Evolutionary conservation across 345 rosid species (phyloP), one percentile per base, ranked within the genome.

Genomic region (Odontarrhena argentea): DNA sequence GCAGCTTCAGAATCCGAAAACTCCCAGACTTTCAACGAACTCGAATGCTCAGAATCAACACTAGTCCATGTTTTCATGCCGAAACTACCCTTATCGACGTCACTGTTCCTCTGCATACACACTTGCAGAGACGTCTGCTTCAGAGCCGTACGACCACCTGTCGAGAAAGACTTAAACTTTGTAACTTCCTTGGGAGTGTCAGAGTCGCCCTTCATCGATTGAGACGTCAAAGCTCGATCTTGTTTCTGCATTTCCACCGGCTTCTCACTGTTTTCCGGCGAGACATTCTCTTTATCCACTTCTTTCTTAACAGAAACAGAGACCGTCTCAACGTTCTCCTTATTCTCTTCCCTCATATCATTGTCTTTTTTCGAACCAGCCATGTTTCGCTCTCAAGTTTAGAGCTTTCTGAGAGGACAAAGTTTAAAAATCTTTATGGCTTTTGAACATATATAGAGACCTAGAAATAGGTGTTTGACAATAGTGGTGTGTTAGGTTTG

Each of bases 1-100:
- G 98, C 96, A 5, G 97, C 87, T 74, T 93, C 97, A 0, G 94
- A 87, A 77, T 93, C 98, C 2, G 98, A 93, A 50, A 77, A 84
- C 55, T 93, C 98, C 98, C 97, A 93, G 48, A 93, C 75, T 40
- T 86, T 86, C 67, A 87, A 76, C 57, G 88, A 87, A 64, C 69
- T 67, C 0, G 96, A 86, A 69, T 84, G 80, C 60, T 89, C 93
- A 2, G 96, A 81, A 35, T 85, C 89, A 61, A 74, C 70, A 63
- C 82, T 68, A 37, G 89, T 88, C 93, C 88, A 80, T 3, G 74
- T 42, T 53, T 75, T 82, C 61, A 81, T 55, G 70, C 87, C 86
- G 47, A 85, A 70, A 69, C 43, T 75, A 73, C 34, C 77, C 71
- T 76, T 79, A 11, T 85, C 88, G 3, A 82, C 84, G 43, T 87